Evolutionary conservation across 257 asterid species (phyloP).

Genomic region (Nicotiana knightiana): DNA sequence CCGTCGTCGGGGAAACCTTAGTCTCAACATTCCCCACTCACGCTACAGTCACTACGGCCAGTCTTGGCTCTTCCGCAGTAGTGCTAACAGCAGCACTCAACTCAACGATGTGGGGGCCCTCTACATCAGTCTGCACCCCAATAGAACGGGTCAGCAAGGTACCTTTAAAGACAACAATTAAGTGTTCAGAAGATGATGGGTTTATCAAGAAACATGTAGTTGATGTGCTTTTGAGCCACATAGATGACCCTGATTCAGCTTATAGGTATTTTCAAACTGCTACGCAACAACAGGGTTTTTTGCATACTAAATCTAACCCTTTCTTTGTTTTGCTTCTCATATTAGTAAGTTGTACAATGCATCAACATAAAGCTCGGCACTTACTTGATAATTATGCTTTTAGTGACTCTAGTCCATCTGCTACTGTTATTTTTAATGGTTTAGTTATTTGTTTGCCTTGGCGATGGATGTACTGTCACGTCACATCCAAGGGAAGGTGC

Average conservation of each 20-base stretch:
- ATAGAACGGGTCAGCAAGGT: too few relatives aligned
- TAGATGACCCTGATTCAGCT: conserved; percentile 57
- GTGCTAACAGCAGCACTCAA: too few relatives aligned
- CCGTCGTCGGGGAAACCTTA: too few relatives aligned
- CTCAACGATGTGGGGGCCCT: too few relatives aligned
- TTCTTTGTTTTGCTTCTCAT: conserved; percentile 65
- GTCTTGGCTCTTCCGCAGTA: too few relatives aligned
- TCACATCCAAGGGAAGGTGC: too few relatives aligned
- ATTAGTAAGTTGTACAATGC: conserved; percentile 41
- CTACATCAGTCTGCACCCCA: too few relatives aligned
- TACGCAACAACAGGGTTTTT: conserved; percentile 32
- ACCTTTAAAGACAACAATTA: too few relatives aligned
- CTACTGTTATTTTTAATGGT: conserved; percentile 33
- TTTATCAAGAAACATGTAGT: conserved; percentile 25
- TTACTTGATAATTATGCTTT: conserved; percentile 33
- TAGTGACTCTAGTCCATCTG: conserved; percentile 41
- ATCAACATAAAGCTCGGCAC: conserved; percentile 28
- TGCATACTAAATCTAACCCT: conserved; percentile 42
- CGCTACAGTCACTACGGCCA: too few relatives aligned
- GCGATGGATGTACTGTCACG: too few relatives aligned
- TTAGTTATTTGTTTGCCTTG: conserved; percentile 14
- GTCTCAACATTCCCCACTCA: too few relatives aligned
- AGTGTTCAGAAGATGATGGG: conserved; percentile 7
- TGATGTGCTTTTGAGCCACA: conserved; percentile 39
- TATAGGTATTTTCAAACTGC: conserved; percentile 39